Evolutionary conservation across 2,329 filamentous ascomycete species (phyloP).

Genomic region (Curvularia sp.): DNA sequence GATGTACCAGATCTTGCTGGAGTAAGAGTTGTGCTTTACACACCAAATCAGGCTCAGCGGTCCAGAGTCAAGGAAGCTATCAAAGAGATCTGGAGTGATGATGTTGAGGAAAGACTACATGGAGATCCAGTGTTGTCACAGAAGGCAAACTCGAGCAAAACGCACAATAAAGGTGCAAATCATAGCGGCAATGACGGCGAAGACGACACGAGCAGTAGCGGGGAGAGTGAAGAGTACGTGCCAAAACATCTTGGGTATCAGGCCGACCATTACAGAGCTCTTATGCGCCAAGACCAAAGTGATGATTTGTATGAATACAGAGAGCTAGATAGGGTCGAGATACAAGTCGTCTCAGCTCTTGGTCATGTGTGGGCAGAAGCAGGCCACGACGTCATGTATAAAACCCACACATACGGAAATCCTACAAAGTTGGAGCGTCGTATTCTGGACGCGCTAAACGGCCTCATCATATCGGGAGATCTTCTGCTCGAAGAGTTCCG

Average conservation of each 20-base stretch:
- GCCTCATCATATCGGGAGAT: too few relatives aligned
- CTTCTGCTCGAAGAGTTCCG: too few relatives aligned
- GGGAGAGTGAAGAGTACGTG: neutral
- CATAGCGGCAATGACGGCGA: neutral
- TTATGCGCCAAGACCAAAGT: neutral
- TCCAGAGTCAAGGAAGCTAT: neutral
- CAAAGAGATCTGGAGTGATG: neutral
- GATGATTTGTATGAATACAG: too few relatives aligned
- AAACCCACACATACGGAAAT: constrained; percentile 20
- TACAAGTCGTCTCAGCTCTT: constrained; percentile 40
- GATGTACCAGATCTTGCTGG: constrained; percentile 15
- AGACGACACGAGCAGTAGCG: neutral
- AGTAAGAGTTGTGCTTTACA: constrained; percentile 19
- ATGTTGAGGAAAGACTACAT: neutral
- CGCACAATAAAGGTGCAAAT: too few relatives aligned
- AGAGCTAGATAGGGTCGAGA: too few relatives aligned
- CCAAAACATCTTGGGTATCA: neutral
- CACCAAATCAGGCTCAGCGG: constrained; percentile 8
- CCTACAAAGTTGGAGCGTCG: constrained; percentile 1
- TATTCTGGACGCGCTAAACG: constrained; percentile 22
- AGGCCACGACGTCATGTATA: constrained; percentile 40
- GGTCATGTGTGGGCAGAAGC: constrained; percentile 39
- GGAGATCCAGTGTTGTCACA: neutral
- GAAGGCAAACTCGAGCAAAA: neutral
- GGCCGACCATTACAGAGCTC: neutral